Percentiles rank a stretch among this genome's conserved stretches.
phyloP scores from a whole-genome alignment of 768 basidiomycete genomes.

The Tubosaeta brunneosetosa region DNA sequence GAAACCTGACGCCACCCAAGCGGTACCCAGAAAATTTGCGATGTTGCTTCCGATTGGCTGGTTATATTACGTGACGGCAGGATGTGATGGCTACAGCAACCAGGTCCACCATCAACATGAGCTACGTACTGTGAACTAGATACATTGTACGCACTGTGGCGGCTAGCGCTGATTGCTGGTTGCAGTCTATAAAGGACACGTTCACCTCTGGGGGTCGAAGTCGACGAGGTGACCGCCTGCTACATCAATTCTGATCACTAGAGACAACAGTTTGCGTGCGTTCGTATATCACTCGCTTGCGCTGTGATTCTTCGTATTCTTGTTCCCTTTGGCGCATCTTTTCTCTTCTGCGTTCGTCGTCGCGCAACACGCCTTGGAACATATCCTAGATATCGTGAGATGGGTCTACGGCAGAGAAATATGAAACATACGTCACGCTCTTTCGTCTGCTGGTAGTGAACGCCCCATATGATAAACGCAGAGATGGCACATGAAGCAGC shows the following conservation, averaged over 20 bases:
- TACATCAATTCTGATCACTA: conserved; percentile 11
- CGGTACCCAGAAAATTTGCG: conserved; percentile 16
- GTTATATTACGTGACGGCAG: conserved; percentile 8
- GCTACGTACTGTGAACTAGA: conserved; percentile 1
- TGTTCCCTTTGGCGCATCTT: conserved; percentile 67
- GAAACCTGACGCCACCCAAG: not conserved
- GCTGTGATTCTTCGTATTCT: conserved; percentile 55
- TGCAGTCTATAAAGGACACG: not conserved
- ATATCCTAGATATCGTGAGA: conserved; percentile 55
- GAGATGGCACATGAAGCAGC: conserved; percentile 58
- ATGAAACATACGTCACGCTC: conserved; percentile 64
- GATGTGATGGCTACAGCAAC: not conserved
- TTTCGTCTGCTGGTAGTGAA: conserved; percentile 79
- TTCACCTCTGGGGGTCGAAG: not conserved
- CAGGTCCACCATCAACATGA: conserved; percentile 5
- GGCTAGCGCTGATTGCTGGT: not conserved
- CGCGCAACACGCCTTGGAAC: conserved; percentile 86
- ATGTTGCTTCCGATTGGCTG: conserved; percentile 9
- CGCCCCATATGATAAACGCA: conserved; percentile 76
- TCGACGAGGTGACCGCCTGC: too few species aligned
- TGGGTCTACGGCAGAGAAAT: not conserved
- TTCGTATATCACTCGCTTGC: conserved; percentile 66
- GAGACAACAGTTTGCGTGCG: conserved; percentile 36
- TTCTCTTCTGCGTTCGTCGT: conserved; percentile 74
- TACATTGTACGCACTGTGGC: conserved; percentile 13